Base-by-base conservation (phyloP, 352 stramenopile genomes). In the Globisporangium nunn region DNA sequence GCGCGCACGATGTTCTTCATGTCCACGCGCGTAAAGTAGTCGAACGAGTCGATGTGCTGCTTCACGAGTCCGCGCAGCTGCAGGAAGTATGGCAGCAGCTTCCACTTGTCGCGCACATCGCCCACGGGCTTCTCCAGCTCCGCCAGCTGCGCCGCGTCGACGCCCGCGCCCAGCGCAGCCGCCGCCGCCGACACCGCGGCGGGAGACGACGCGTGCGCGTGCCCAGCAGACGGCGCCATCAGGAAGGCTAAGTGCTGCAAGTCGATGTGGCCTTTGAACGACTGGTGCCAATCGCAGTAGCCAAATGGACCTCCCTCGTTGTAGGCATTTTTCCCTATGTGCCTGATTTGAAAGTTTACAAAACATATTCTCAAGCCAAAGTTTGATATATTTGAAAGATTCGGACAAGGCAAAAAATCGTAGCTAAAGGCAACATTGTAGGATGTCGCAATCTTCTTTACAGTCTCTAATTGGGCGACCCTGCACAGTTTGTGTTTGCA, bases 11-110 rank as follows among this genome's bases (percentile, higher is more conserved):
- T 99, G 74, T 99, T 97, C 62, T 98, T 97, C 70, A 99, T 98
- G 71, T 99, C 97, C 0, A 98, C 88, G 63, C 93, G 93, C 18
- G 98, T 96, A 66, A 99, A 99, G 83, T 99, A 97, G 87, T 99
- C 85, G 77, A 98, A 99, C 54, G 96, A 99, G 81, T 99, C 96
- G 71, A 99, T 99, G 75, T 99, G 97, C 72, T 99, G 97, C 71
- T 96, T 96, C 33, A 97, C 88, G 53, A 97, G 77, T 0, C 90
- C 90, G 37, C 88, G 88, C 39, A 94, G 72, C 62, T 96, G 85
- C 52, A 99, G 77, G 64, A 99, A 99, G 70, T 99, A 96, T 15
- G 97, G 97, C 56, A 99, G 77, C 48, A 99, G 77, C 66, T 97
- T 95, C 97, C 97, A 99, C 70, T 99, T 99, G 67, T 99, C 87